A percentile compares a stretch with the other conserved stretches of the same genome.
Conservation (phyloP, 768 basidiomycete genomes). For the Amanita molliuscula region DNA sequence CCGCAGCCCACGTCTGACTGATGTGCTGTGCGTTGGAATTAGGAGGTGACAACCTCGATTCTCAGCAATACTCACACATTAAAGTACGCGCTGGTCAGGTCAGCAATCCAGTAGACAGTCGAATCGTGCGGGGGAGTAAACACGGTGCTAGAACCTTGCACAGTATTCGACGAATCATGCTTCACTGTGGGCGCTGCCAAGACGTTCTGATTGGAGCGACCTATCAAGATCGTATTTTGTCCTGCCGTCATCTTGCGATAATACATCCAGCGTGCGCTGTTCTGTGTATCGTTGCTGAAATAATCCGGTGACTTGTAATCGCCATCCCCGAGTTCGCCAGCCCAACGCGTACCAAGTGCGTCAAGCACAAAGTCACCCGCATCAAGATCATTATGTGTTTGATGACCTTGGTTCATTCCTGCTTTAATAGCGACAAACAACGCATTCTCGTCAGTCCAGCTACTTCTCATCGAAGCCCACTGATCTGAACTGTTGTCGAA, state of each 20-base stretch:
- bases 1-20: slow-evolving; percentile 79
- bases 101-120: slow-evolving; percentile 72
- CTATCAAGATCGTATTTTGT: slow-evolving; percentile 87
- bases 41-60: slow-evolving; percentile 8
- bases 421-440: slow-evolving; percentile 86
- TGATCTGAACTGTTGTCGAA: slow-evolving; percentile 65
- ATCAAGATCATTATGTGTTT: slow-evolving; percentile 94
- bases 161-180: slow-evolving; percentile 40
- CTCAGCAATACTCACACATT: slow-evolving; percentile 40
- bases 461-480: slow-evolving; percentile 88
- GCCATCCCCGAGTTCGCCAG: slow-evolving; percentile 86
- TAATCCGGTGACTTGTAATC: slow-evolving; percentile 71
- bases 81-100: slow-evolving; percentile 71
- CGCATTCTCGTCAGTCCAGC: slow-evolving; percentile 84
- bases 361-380: slow-evolving; percentile 93
- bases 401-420: slow-evolving; percentile 69
- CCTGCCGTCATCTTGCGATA: slow-evolving; percentile 97
- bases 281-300: slow-evolving; percentile 67
- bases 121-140: slow-evolving; percentile 50
- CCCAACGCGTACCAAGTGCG: slow-evolving; percentile 88
- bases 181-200: slow-evolving; percentile 49
- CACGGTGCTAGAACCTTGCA: slow-evolving; percentile 82
- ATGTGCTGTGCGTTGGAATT: slow-evolving; percentile 30
- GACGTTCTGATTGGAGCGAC: slow-evolving; percentile 73
- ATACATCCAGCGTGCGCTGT: slow-evolving; percentile 73